These are phyloP conservation scores for Auxenochlorella pyrenoidosa DNA, from an alignment of 139 green algal species.

Conservation along the genomic window DNA sequence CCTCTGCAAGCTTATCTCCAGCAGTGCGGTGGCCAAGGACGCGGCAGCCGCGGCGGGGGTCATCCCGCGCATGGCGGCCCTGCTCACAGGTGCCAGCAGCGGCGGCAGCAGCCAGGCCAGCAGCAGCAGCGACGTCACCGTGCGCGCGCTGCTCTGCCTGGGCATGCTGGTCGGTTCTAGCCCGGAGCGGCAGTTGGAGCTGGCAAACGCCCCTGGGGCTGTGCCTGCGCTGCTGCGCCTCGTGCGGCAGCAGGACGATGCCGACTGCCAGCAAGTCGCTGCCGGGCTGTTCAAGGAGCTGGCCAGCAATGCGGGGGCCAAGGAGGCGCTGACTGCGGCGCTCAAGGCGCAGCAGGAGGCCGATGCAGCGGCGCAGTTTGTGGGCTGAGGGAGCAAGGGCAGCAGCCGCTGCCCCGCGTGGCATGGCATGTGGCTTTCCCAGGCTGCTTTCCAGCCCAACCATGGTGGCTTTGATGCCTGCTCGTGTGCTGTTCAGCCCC, in stretches of 20 bases:
- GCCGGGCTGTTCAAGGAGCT: constrained; percentile 33
- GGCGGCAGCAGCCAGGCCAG: background rate
- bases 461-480: too few relatives aligned
- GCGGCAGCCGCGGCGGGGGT: constrained; percentile 17
- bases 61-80: background rate
- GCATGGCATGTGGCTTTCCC: too few relatives aligned
- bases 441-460: too few relatives aligned
- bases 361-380: background rate
- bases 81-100: background rate
- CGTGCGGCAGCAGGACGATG: constrained; percentile 43
- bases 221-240: constrained; percentile 16
- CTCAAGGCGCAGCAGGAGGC: constrained; percentile 36
- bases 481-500: too few relatives aligned
- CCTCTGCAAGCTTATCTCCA: constrained; percentile 36
- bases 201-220: constrained; percentile 17
- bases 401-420: too few relatives aligned
- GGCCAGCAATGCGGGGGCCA: constrained; percentile 9
- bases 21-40: background rate
- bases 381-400: background rate
- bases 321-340: constrained; percentile 7
- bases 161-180: constrained; percentile 39
- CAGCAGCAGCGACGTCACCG: constrained; percentile 11
- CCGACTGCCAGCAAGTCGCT: constrained; percentile 42
- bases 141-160: constrained; percentile 43
- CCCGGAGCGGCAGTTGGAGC: constrained; percentile 20